Conservation (phyloP, 305 asterid genomes). For the Solanum hybrid region DNA sequence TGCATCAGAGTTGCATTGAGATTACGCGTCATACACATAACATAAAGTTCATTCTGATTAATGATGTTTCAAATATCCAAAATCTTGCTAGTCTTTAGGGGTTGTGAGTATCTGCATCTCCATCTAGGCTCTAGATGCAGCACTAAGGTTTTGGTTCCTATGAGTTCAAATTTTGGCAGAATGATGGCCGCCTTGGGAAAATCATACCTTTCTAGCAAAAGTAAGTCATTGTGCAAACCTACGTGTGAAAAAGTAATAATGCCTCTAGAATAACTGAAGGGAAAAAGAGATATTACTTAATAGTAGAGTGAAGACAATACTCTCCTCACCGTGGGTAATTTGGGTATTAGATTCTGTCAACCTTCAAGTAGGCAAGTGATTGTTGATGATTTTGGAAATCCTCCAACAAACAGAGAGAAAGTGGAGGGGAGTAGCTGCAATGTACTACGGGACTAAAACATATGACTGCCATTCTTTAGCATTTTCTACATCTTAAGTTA, state of each 20-base stretch:
- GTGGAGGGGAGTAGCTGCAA: neutral
- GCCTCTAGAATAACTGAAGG: neutral
- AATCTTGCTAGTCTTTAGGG: neutral
- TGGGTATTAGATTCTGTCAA: neutral
- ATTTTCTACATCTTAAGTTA: neutral
- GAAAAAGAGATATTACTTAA: neutral
- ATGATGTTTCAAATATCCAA: neutral
- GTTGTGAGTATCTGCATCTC: neutral
- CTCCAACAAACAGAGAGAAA: neutral
- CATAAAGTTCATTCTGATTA: neutral
- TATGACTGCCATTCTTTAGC: neutral
- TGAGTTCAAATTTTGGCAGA: neutral
- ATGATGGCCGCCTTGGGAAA: neutral
- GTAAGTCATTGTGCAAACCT: neutral
- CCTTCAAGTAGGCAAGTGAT: neutral
- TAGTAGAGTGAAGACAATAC: neutral
- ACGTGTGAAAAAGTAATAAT: neutral
- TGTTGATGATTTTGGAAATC: neutral
- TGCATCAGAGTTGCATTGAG: neutral
- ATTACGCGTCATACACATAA: neutral
- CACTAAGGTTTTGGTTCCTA: neutral
- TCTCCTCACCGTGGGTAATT: neutral
- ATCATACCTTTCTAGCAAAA: neutral
- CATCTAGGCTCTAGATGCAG: neutral
- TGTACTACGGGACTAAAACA: neutral